These are phyloP conservation scores for Hyphodiscus sp. DNA, from an alignment of 2,329 filamentous ascomycete species.

Conservation along the genomic window DNA sequence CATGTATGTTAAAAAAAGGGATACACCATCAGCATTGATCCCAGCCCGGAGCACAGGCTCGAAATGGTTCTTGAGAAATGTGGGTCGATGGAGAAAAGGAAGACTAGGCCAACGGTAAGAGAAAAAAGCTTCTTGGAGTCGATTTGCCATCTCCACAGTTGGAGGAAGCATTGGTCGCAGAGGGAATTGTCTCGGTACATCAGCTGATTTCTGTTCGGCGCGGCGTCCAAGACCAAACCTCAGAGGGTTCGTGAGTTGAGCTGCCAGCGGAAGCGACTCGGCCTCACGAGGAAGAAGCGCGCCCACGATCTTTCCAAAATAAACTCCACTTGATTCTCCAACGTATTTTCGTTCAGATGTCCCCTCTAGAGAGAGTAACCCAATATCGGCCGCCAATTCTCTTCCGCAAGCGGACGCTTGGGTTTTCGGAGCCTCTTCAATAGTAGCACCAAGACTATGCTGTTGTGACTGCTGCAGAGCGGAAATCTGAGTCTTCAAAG, in stretches of 20 bases:
- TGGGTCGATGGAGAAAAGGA: constrained; percentile 1
- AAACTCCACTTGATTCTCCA: constrained; percentile 1
- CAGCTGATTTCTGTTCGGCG: background rate
- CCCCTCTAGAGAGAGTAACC: background rate
- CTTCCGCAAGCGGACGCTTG: too few species aligned
- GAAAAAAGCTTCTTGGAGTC: constrained; percentile 1
- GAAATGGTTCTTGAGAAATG: constrained; percentile 1
- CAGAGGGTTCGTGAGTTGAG: too few species aligned
- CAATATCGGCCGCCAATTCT: constrained; percentile 1
- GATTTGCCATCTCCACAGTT: background rate
- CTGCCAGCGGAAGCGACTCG: too few species aligned
- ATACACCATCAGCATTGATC: background rate
- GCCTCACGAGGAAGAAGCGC: background rate
- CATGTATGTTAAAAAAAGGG: constrained; percentile 1
- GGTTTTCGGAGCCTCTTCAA: background rate
- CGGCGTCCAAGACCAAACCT: background rate
- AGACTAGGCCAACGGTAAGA: constrained; percentile 1
- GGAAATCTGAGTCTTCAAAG: background rate
- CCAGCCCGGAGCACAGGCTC: background rate
- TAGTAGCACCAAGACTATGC: background rate
- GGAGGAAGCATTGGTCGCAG: background rate
- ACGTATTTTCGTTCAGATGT: constrained; percentile 2
- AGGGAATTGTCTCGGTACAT: too few species aligned
- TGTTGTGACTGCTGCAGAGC: too few species aligned
- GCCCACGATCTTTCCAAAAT: constrained; percentile 1